These are phyloP conservation scores for Saturnispora galanensis DNA, from an alignment of 805 yeast genomes.

Conservation along the genomic window DNA sequence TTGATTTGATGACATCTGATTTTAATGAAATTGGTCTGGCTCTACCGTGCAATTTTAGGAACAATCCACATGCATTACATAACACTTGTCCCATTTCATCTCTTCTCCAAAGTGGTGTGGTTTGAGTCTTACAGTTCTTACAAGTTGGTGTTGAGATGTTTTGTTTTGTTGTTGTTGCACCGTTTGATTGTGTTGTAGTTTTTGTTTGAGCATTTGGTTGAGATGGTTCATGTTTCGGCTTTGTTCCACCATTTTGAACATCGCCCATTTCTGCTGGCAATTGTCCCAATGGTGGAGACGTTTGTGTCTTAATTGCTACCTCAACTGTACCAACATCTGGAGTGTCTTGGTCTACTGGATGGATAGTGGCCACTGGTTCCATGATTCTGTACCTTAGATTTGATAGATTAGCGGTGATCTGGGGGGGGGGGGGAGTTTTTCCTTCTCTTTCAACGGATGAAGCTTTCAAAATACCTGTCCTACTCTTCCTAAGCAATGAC, in stretches of 20 bases:
- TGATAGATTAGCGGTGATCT: too few species aligned
- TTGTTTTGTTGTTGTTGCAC: slow-evolving; percentile 55
- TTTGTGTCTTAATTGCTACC: too few species aligned
- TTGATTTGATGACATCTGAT: slow-evolving; percentile 84
- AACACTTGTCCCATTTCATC: slow-evolving; percentile 86
- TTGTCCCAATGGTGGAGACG: too few species aligned
- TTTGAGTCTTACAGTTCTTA: slow-evolving; percentile 83
- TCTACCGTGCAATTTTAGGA: slow-evolving; percentile 81
- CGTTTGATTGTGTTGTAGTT: slow-evolving; percentile 43
- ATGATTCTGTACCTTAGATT: too few species aligned
- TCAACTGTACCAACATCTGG: too few species aligned
- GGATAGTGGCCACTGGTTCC: too few species aligned
- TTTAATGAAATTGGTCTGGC: slow-evolving; percentile 87
- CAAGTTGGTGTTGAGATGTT: slow-evolving; percentile 64
- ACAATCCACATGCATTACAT: slow-evolving; percentile 91
- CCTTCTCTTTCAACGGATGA: too few species aligned
- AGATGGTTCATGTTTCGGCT: slow-evolving; percentile 18
- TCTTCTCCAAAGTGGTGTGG: slow-evolving; percentile 92
- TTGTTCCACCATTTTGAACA: slow-evolving; percentile 12
- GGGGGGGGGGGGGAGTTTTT: too few species aligned
- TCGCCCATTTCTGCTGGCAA: too few species aligned
- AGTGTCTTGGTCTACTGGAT: too few species aligned
- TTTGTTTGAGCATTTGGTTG: slow-evolving; percentile 60
- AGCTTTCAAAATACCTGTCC: too few species aligned
- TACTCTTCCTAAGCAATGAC: too few species aligned